These are phyloP conservation scores for Sporobolomyces pararoseus DNA, from an alignment of 768 basidiomycete species.

Conservation along the genomic window DNA sequence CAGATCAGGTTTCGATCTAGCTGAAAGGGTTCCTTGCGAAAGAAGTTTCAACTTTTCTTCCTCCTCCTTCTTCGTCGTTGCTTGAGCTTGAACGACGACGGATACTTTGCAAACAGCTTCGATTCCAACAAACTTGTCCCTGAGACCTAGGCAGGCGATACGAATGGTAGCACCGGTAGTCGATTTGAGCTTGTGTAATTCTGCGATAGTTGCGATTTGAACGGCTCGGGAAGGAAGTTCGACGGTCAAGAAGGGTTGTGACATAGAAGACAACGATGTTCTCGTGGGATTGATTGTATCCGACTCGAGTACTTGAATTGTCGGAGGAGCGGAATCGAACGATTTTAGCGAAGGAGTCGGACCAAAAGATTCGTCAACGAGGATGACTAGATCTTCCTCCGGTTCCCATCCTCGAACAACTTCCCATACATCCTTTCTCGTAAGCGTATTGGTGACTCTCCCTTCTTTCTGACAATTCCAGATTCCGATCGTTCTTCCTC, in stretches of 20 bases:
- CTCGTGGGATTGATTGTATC: too few species aligned
- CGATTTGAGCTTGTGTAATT: background rate
- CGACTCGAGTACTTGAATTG: too few species aligned
- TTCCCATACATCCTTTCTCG: slow-evolving; percentile 33
- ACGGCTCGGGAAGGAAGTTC: background rate
- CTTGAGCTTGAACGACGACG: background rate
- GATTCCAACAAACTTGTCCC: slow-evolving; percentile 34
- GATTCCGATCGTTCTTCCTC: slow-evolving; percentile 35
- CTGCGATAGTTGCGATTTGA: slow-evolving; percentile 9
- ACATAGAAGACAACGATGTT: too few species aligned
- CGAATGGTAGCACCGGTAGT: background rate
- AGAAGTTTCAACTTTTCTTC: background rate
- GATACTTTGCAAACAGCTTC: slow-evolving; percentile 14
- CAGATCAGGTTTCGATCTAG: too few species aligned
- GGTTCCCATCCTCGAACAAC: background rate
- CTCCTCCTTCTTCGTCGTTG: background rate
- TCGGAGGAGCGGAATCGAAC: background rate
- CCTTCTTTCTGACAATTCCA: slow-evolving; percentile 35
- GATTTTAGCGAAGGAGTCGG: background rate
- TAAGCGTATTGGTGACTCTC: slow-evolving; percentile 1
- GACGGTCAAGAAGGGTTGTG: too few species aligned
- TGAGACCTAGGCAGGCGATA: slow-evolving; percentile 37
- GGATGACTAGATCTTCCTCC: background rate
- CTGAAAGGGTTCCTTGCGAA: too few species aligned
- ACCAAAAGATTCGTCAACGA: slow-evolving; percentile 6